These are phyloP conservation scores for Nissolia schottii DNA, from an alignment of 306 rosid species.

Conservation along the genomic window DNA sequence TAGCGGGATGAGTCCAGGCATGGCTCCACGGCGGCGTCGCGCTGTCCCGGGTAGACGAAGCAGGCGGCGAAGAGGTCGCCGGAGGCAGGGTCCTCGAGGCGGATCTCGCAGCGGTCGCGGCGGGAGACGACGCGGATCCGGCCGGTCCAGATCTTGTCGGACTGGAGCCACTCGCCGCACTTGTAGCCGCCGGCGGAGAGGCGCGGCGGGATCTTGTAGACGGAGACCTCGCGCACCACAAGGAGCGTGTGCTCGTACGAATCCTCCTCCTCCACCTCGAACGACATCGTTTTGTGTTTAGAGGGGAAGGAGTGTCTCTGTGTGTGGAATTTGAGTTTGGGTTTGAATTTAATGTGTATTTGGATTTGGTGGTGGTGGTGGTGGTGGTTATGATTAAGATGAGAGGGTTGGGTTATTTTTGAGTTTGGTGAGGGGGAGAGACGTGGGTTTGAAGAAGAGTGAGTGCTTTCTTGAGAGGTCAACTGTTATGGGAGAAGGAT, in stretches of 20 bases:
- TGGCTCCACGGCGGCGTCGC: slow-evolving; percentile 82
- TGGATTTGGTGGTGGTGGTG: not conserved
- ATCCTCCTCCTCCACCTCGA: slow-evolving; percentile 84
- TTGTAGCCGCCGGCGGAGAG: slow-evolving; percentile 89
- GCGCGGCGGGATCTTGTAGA: slow-evolving; percentile 94
- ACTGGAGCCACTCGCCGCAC: slow-evolving; percentile 99
- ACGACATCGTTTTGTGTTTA: slow-evolving; percentile 62
- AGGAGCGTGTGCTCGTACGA: slow-evolving; percentile 92
- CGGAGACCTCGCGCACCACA: slow-evolving; percentile 93
- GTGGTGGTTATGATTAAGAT: too few species aligned
- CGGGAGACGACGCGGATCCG: slow-evolving; percentile 91
- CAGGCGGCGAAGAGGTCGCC: slow-evolving; percentile 96
- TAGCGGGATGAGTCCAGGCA: slow-evolving; percentile 94
- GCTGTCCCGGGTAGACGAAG: slow-evolving; percentile 80
- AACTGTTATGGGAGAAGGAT: not conserved
- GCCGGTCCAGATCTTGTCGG: slow-evolving; percentile 97
- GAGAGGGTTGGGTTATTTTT: too few species aligned
- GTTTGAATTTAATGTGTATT: slow-evolving; percentile 19
- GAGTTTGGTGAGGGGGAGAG: not conserved
- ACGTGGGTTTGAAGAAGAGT: not conserved
- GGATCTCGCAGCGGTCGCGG: slow-evolving; percentile 95
- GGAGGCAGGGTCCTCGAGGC: slow-evolving; percentile 85
- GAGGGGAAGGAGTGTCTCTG: not conserved
- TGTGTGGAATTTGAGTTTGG: not conserved
- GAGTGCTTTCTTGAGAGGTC: not conserved